Base-by-base conservation (phyloP, 2,329 filamentous ascomycete genomes). In the Exserohilum rostratum region DNA sequence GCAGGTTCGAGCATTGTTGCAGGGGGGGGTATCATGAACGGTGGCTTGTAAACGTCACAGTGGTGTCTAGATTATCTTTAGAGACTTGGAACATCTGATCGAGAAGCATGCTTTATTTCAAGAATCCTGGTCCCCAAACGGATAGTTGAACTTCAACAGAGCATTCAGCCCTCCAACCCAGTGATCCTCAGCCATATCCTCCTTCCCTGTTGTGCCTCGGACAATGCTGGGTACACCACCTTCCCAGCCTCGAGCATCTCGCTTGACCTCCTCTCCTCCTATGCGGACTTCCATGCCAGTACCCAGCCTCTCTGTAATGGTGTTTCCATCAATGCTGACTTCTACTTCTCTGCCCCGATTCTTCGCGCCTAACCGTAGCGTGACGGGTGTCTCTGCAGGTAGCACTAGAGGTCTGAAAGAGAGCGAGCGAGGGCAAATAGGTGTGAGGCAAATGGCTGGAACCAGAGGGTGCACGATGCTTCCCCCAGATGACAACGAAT, bases 101-200 rank as follows among this genome's bases (percentile, higher is more conserved):
- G 7, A 25, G 22, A 7, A n/a, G n/a, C n/a, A n/a, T n/a, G n/a
- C n/a, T n/a, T n/a, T n/a, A n/a, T n/a, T 9, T 45, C 11, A 69
- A 0, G 54, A 15, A 45, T 73, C 71, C 52, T 75, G 72, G 42
- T 75, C 88, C 0, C 95, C 95, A 80, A 98, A 98, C 0, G 93
- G 93, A 77, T 96, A 91, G 74, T 99, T 99, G 74, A 98, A 99
- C 79, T 99, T 99, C 65, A 99, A 78, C 68, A 98, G 73, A 9
- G 91, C 91, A 71, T 96, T 99, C 70, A 99, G 77, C 0, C 95
- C 93, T 1, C 93, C 93, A 2, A 99, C 93, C 95, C 95, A 99
- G 15, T 93, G 91, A 74, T 98, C 93, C 67, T 97, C 91, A 20
- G 82, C 80, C 64, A 83, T 79, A 65, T 69, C 68, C 15, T 71